Base-by-base conservation (phyloP, 2,329 filamentous ascomycete species). In the Dissoconium aciculare region DNA sequence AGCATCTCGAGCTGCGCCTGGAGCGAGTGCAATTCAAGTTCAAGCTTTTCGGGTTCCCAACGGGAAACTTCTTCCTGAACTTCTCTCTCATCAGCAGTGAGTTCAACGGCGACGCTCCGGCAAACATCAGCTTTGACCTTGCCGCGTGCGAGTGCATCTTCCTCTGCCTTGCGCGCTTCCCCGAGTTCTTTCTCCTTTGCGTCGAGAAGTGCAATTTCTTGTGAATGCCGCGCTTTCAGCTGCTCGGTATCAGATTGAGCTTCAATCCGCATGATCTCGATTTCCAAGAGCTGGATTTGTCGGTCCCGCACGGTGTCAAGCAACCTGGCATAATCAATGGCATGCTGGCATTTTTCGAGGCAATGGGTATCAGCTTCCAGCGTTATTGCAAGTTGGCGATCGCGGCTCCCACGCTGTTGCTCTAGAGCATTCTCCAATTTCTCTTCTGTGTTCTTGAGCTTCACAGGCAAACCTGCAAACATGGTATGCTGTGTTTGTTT, bases 1-100 rank as follows among this genome's bases (percentile, higher is more conserved):
- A 89, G 78, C 39, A 89, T 69, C 36, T 84, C 78, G 3, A 95
- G 69, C 37, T 78, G 77, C 14, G 78, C 74, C 38, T 71, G 65
- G 50, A 84, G 77, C 1, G 76, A 74, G 13, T 73, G 66, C 29
- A 94, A 79, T 37, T 91, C 77, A 6, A 69, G 64, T 15, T 80
- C 68, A 5, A 94, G 60, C 3, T 76, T 67, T 28, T 79, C 74
- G 0, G 55, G 52, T 2, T 33, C 30, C 38, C 38, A 2, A 13
- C 25, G 26, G 4, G 17, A 5, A 47, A 13, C 50, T 40, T 46
- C 35, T 11, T 40, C 36, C 5, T 43, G 38, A 11, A 52, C 27
- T 11, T 43, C 40, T 16, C 32, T 14, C 29, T 53, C 44, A 5
- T 40, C 35, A 5, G 52, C 43, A 4, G 49, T 39, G 11, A 47